These are phyloP conservation scores for Posidonia australis DNA, from an alignment of 106 monocot species.

Conservation along the genomic window DNA sequence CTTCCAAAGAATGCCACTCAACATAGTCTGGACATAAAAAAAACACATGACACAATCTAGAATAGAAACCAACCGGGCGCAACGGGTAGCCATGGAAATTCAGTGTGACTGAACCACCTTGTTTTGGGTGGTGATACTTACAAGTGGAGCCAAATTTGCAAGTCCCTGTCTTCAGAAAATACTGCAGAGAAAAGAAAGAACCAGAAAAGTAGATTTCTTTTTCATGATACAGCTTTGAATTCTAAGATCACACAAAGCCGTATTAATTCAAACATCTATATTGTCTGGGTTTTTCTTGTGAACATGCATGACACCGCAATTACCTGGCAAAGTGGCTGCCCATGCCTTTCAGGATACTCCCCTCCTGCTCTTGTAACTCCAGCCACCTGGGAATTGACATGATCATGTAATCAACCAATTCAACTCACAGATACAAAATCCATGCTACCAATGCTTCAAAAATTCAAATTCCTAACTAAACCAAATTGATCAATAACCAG, in stretches of 20 bases:
- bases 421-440: neutral
- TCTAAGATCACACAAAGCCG: neutral
- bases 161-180: constrained; percentile 76
- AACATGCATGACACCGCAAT: no score
- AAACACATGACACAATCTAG: neutral
- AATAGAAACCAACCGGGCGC: constrained; percentile 45
- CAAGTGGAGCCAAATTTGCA: constrained; percentile 94
- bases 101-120: constrained; percentile 34
- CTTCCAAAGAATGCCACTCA: neutral
- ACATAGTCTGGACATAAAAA: neutral
- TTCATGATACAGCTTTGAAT: neutral
- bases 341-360: constrained; percentile 52
- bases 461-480: neutral
- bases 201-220: neutral
- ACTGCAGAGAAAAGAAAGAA: constrained; percentile 28
- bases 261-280: neutral
- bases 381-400: constrained; percentile 17
- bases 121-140: constrained; percentile 90
- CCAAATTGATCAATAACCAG: neutral
- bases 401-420: neutral
- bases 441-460: neutral
- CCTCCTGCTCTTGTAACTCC: constrained; percentile 22
- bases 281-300: neutral
- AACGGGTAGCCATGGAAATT: constrained; percentile 67
- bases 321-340: constrained; percentile 61